These are phyloP conservation scores for Bothriochloa decipiens DNA, from an alignment of 176 grass and related monocot genomes.

Conservation along the genomic window DNA sequence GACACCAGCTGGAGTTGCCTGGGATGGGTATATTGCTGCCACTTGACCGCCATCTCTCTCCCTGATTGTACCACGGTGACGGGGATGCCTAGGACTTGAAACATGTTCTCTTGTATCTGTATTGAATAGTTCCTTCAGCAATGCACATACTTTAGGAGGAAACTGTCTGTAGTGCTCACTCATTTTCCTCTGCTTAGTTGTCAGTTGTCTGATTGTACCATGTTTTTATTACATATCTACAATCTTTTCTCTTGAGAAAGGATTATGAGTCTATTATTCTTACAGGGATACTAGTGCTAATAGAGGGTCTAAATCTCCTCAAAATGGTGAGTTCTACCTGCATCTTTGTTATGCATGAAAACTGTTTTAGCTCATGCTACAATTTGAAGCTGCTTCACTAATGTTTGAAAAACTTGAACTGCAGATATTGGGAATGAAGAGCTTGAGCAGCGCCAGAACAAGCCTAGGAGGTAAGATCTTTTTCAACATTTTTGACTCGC, in stretches of 20 bases:
- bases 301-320: constrained; percentile 49
- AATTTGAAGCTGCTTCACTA: constrained; percentile 36
- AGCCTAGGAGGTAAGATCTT: constrained; percentile 80
- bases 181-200: not conserved
- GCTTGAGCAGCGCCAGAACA: constrained; percentile 88
- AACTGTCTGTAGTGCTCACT: not conserved
- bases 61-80: not conserved
- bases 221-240: constrained; percentile 24
- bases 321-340: constrained; percentile 39
- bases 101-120: not conserved
- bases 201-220: constrained; percentile 1
- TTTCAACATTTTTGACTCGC: not conserved
- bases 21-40: not conserved
- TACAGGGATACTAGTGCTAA: constrained; percentile 49
- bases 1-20: not conserved
- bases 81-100: not conserved
- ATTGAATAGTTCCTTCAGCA: not conserved
- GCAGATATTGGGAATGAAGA: constrained; percentile 81
- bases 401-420: constrained; percentile 33
- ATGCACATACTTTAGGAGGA: not conserved
- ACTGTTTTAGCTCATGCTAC: constrained; percentile 13
- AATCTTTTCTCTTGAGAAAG: not conserved
- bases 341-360: constrained; percentile 2
- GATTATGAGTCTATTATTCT: constrained; percentile 25
- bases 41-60: not conserved